These are phyloP conservation scores for Neotropicomus parvogracilis DNA, from an alignment of 1,284 basidiomycete species.

Conservation along the genomic window DNA sequence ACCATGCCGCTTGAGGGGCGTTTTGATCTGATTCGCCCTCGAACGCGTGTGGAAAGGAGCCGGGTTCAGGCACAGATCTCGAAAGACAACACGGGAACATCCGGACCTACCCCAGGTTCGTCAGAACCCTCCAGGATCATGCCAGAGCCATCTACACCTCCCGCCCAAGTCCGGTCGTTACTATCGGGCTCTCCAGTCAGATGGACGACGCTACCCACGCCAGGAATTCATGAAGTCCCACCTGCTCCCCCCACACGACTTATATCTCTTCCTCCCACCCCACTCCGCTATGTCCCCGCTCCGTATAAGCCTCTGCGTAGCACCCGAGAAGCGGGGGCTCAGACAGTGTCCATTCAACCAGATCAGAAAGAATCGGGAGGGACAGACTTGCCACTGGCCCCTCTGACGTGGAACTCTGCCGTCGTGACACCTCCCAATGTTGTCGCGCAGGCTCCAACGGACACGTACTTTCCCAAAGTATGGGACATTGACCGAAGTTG, in stretches of 20 bases:
- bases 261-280: slow-evolving; percentile 34
- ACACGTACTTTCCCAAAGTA: slow-evolving; percentile 70
- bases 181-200: slow-evolving; percentile 24
- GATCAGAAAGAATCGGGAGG: slow-evolving; percentile 4
- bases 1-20: slow-evolving; percentile 75
- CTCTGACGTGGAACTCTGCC: slow-evolving; percentile 65
- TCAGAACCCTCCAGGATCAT: slow-evolving; percentile 6
- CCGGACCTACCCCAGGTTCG: slow-evolving; percentile 9
- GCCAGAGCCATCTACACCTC: slow-evolving; percentile 29
- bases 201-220: slow-evolving; percentile 49
- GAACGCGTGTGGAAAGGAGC: slow-evolving; percentile 36
- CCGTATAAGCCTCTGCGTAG: slow-evolving; percentile 13
- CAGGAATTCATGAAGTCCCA: slow-evolving; percentile 52
- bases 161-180: slow-evolving; percentile 19
- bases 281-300: slow-evolving; percentile 19
- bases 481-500: slow-evolving; percentile 58
- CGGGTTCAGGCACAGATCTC: background rate
- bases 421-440: slow-evolving; percentile 69
- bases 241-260: slow-evolving; percentile 37
- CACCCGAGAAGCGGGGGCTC: slow-evolving; percentile 24
- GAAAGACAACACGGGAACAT: slow-evolving; percentile 3
- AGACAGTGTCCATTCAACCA: slow-evolving; percentile 13
- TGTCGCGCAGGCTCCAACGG: slow-evolving; percentile 49
- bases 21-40: slow-evolving; percentile 76
- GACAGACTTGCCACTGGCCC: slow-evolving; percentile 57